Base-by-base conservation (phyloP, 805 yeast genomes). In the Pichia nanzhaoensis region DNA sequence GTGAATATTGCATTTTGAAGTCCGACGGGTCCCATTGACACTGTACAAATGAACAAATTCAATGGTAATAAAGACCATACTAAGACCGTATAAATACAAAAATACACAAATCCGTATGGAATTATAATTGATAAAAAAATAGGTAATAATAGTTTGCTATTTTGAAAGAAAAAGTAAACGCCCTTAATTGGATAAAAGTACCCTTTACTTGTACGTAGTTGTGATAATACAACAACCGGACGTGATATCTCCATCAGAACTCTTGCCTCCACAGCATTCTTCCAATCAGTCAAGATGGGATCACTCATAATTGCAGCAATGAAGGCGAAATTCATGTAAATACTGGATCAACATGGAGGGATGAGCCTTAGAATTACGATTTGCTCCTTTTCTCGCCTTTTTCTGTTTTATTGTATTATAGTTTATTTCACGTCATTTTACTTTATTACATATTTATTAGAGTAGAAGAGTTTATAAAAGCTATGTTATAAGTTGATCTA, bases 401-500 rank as follows among this genome's bases (percentile, higher is more conserved):
- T n/a, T n/a, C n/a, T n/a, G n/a, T n/a, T n/a, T n/a, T n/a, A n/a
- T n/a, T n/a, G n/a, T n/a, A n/a, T n/a, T n/a, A n/a, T n/a, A n/a
- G n/a, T n/a, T n/a, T n/a, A n/a, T n/a, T n/a, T n/a, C n/a, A n/a
- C n/a, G n/a, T n/a, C n/a, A n/a, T n/a, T n/a, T n/a, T n/a, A n/a
- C n/a, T n/a, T n/a, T n/a, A n/a, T n/a, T n/a, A n/a, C n/a, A n/a
- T n/a, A n/a, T n/a, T n/a, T n/a, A n/a, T n/a, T n/a, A n/a, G n/a
- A n/a, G n/a, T n/a, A 30, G 10, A 10, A 37, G 30, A 24, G 28
- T 24, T 24, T 24, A 24, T 24, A 10, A 10, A 10, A 10, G 9
- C 6, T 10, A 24, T 24, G 28, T 10, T 24, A 20, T 30, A 28
- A 40, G 24, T 20, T 41, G 35, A 44, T 24, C 79, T 93, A 93